Evolutionary conservation across 1,284 basidiomycete species (phyloP).

Genomic region (Psilocybe mexicana): DNA sequence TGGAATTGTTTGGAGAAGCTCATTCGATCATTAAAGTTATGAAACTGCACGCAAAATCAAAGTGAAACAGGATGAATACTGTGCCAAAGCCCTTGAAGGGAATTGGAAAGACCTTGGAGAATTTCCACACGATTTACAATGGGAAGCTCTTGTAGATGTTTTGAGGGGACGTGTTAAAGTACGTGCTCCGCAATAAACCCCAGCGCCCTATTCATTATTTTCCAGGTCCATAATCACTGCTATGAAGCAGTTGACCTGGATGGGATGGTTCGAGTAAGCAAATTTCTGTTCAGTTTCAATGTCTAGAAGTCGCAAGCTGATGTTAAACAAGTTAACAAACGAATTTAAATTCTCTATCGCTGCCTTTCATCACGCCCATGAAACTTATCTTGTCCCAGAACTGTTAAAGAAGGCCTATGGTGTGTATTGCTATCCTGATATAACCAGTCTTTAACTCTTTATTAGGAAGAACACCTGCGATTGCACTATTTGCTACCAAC

Average conservation of each 20-base stretch:
- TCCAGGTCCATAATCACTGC: slow-evolving; percentile 76
- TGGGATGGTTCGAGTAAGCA: slow-evolving; percentile 66
- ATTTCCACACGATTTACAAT: slow-evolving; percentile 80
- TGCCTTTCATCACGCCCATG: slow-evolving; percentile 82
- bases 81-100: slow-evolving; percentile 54
- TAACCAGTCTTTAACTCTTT: background rate
- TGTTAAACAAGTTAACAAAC: slow-evolving; percentile 57
- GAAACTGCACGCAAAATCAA: slow-evolving; percentile 75
- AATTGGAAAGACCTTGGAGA: slow-evolving; percentile 60
- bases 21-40: slow-evolving; percentile 43
- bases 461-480: slow-evolving; percentile 61
- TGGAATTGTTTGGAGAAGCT: background rate
- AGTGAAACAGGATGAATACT: slow-evolving; percentile 74
- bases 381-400: slow-evolving; percentile 77
- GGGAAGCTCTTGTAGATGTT: slow-evolving; percentile 87
- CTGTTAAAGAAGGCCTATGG: slow-evolving; percentile 74
- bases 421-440: background rate
- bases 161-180: slow-evolving; percentile 80
- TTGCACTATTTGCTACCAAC: slow-evolving; percentile 75
- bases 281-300: background rate
- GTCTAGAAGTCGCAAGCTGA: background rate
- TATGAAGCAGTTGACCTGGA: slow-evolving; percentile 83
- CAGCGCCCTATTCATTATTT: background rate
- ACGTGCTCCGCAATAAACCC: background rate
- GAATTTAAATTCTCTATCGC: slow-evolving; percentile 79